phyloP scores from a whole-genome alignment of 495 filamentous ascomycete species.

The Aspergillus baeticus region DNA sequence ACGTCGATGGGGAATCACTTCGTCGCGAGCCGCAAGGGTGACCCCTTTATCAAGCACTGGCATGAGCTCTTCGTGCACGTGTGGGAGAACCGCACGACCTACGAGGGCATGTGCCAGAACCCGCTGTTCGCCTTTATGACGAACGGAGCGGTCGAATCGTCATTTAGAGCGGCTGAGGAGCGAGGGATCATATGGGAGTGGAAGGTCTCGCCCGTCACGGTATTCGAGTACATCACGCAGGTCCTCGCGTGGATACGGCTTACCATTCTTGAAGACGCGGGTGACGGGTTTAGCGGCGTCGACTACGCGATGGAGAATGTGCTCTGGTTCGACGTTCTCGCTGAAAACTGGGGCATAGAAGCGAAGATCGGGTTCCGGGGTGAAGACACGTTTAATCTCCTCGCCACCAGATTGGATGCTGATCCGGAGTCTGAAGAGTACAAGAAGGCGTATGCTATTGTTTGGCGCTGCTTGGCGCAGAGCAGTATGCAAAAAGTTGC shows the following conservation, averaged over 20 bases:
- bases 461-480: background rate
- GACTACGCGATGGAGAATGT: background rate
- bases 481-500: background rate
- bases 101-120: background rate
- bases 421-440: background rate
- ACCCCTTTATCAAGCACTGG: conserved; percentile 23
- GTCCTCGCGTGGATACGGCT: background rate
- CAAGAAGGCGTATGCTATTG: background rate
- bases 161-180: background rate
- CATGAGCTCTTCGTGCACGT: conserved; percentile 5
- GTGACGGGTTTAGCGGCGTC: background rate
- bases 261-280: background rate
- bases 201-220: background rate
- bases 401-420: background rate
- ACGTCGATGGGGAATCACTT: conserved; percentile 17
- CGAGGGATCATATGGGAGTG: background rate
- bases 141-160: too few relatives aligned
- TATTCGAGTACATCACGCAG: background rate
- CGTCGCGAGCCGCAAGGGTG: conserved; percentile 17
- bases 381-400: too few relatives aligned
- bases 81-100: background rate
- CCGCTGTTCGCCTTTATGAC: background rate
- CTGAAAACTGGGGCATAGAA: too few relatives aligned
- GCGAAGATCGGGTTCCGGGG: too few relatives aligned
- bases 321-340: background rate